Evolutionary conservation across 768 basidiomycete species (phyloP).

Genomic region (Dacryopinax spathularia): DNA sequence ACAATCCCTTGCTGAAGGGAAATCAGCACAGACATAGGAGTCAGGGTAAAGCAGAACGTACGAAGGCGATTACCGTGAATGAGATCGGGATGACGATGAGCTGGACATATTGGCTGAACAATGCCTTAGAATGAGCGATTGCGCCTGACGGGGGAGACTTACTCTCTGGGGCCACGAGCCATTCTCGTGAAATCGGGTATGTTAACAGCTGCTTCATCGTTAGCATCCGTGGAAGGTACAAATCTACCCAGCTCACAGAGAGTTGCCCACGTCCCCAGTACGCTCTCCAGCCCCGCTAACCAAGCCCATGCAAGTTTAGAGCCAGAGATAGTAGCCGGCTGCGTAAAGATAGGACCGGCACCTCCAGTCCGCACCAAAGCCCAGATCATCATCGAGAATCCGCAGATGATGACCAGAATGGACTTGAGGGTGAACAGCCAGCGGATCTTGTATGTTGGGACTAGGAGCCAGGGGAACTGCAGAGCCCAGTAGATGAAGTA

Average conservation of each 20-base stretch:
- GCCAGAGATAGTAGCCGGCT: conserved; percentile 39
- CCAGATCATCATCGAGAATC: conserved; percentile 67
- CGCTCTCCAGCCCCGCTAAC: conserved; percentile 62
- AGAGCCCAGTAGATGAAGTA: conserved; percentile 68
- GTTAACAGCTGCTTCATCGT: conserved; percentile 28
- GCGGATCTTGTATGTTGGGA: conserved; percentile 65
- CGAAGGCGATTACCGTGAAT: conserved; percentile 65
- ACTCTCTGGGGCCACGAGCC: conserved; percentile 38
- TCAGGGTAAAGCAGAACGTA: too few relatives aligned
- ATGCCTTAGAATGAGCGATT: not conserved
- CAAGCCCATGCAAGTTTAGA: conserved; percentile 58
- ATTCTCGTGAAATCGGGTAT: conserved; percentile 86
- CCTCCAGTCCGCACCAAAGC: conserved; percentile 48
- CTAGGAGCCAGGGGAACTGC: conserved; percentile 58
- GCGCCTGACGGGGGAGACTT: conserved; percentile 16
- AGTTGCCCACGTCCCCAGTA: conserved; percentile 49
- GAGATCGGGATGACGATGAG: conserved; percentile 58
- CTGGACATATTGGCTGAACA: conserved; percentile 53
- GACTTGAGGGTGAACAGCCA: conserved; percentile 60
- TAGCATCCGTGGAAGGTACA: not conserved
- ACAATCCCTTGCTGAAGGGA: conserved; percentile 71
- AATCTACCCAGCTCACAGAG: conserved; percentile 37
- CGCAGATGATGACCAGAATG: conserved; percentile 47
- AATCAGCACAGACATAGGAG: too few relatives aligned
- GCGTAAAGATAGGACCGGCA: conserved; percentile 41